phyloP scores from a whole-genome alignment of 2,329 filamentous ascomycete genomes.

The Aspergillus sergii region DNA sequence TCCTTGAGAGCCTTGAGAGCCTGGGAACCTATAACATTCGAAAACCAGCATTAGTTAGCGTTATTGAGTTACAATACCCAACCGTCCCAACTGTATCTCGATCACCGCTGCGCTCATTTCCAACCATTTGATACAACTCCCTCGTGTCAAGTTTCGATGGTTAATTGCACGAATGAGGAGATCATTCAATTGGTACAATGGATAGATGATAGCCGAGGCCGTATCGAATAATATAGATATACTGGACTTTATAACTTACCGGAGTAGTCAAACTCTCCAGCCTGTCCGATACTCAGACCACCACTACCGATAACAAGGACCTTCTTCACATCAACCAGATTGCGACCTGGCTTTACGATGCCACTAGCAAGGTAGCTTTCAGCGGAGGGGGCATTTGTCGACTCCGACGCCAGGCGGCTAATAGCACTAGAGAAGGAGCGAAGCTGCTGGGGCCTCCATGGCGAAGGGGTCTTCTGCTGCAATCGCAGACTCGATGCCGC shows the following conservation, averaged over 20 bases:
- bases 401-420: slow-evolving; percentile 43
- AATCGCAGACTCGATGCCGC: slow-evolving; percentile 38
- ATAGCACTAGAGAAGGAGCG: slow-evolving; percentile 47
- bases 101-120: background rate
- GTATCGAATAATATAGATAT: background rate
- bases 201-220: background rate
- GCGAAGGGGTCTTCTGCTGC: slow-evolving; percentile 38
- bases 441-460: slow-evolving; percentile 45
- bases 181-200: background rate
- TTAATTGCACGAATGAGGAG: background rate
- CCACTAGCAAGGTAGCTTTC: slow-evolving; percentile 89
- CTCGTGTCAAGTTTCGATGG: background rate
- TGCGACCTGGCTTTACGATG: slow-evolving; percentile 73
- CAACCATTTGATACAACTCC: background rate
- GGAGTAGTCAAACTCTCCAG: slow-evolving; percentile 98
- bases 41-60: slow-evolving; percentile 24
- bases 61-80: background rate
- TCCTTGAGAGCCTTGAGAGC: slow-evolving; percentile 96
- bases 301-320: slow-evolving; percentile 95
- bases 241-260: slow-evolving; percentile 59
- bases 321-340: slow-evolving; percentile 90
- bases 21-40: slow-evolving; percentile 71
- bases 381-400: slow-evolving; percentile 74
- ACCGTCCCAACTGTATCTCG: background rate
- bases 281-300: slow-evolving; percentile 94